Conservation (phyloP, 805 yeast genomes). For the Myxozyma vanderwaltii region DNA sequence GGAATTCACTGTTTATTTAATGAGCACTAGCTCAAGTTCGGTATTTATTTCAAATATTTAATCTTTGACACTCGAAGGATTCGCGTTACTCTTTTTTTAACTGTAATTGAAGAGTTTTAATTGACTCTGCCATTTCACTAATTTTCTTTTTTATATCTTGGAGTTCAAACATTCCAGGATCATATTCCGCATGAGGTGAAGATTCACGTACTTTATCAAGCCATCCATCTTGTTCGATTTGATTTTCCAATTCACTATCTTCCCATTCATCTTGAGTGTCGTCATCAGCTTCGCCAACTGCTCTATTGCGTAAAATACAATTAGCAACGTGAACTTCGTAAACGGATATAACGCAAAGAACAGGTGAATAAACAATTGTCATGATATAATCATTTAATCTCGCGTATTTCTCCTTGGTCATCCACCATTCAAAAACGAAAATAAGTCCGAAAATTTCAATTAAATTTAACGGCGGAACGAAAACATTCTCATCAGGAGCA, state of each 20-base stretch:
- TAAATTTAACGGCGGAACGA: constrained; percentile 81
- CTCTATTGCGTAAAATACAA: constrained; percentile 70
- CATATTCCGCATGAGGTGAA: constrained; percentile 62
- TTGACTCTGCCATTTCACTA: constrained; percentile 10
- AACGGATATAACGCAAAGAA: constrained; percentile 59
- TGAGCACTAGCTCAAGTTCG: too few species aligned
- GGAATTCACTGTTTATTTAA: too few species aligned
- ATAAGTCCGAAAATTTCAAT: constrained; percentile 61
- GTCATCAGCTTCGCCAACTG: constrained; percentile 67
- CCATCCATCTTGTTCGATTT: constrained; percentile 56
- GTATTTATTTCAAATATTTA: not conserved
- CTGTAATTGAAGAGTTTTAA: constrained; percentile 7
- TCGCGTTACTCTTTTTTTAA: not conserved
- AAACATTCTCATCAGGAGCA: constrained; percentile 85
- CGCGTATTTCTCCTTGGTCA: constrained; percentile 43
- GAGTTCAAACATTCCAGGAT: constrained; percentile 27
- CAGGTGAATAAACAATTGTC: constrained; percentile 66
- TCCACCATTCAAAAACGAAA: constrained; percentile 47
- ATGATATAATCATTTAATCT: constrained; percentile 57
- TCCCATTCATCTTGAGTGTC: constrained; percentile 86
- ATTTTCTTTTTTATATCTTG: constrained; percentile 20
- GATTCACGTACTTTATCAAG: constrained; percentile 50
- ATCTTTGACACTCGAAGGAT: not conserved
- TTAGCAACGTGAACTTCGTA: constrained; percentile 69
- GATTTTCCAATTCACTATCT: constrained; percentile 70